These are phyloP conservation scores for Furculomyces boomerangus DNA, from an alignment of 371 early-diverging fungal genomes.

Conservation along the genomic window DNA sequence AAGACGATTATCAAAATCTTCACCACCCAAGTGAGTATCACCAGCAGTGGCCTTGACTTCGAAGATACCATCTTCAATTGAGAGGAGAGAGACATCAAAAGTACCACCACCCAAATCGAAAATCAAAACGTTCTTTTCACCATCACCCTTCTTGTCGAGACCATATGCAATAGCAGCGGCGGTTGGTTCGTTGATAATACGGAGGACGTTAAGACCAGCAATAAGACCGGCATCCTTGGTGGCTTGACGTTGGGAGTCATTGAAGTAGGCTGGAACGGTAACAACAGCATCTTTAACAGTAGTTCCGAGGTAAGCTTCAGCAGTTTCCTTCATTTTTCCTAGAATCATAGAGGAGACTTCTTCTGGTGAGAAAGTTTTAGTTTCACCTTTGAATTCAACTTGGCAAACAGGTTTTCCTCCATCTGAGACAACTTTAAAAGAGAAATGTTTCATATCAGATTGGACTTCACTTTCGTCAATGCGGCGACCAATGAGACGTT, in stretches of 20 bases:
- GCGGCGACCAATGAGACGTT: constrained; percentile 93
- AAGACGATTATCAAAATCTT: constrained; percentile 92
- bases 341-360: constrained; percentile 94
- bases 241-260: constrained; percentile 96
- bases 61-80: constrained; percentile 87
- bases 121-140: constrained; percentile 81
- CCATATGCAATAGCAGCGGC: constrained; percentile 98
- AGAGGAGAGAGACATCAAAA: constrained; percentile 90
- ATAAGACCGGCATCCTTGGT: constrained; percentile 96
- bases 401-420: constrained; percentile 68
- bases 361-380: constrained; percentile 87
- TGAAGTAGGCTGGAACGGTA: constrained; percentile 97
- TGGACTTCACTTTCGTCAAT: constrained; percentile 75
- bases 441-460: constrained; percentile 87
- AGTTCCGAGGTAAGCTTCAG: constrained; percentile 84
- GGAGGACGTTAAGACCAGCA: constrained; percentile 87
- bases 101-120: constrained; percentile 98
- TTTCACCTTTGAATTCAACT: constrained; percentile 75
- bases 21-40: constrained; percentile 97
- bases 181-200: constrained; percentile 97
- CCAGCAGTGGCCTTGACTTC: constrained; percentile 91
- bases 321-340: constrained; percentile 91
- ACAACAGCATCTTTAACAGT: constrained; percentile 82
- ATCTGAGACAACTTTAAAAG: constrained; percentile 71
- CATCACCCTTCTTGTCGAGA: constrained; percentile 63